Conservation (phyloP, 164 flowering plant genomes). For the Vitis riparia region DNA sequence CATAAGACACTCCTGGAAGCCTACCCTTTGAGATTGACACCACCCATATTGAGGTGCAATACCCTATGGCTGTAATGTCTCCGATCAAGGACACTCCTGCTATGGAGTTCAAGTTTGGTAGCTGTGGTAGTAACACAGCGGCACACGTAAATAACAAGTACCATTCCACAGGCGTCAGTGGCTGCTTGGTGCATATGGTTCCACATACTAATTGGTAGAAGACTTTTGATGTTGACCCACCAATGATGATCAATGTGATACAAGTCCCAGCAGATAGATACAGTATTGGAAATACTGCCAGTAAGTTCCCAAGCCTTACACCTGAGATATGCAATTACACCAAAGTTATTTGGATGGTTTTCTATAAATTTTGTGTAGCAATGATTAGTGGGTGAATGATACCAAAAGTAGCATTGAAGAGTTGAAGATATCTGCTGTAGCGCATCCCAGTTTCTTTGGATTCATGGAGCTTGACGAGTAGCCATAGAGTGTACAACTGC, state of each 20-base stretch:
- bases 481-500: conserved; percentile 19
- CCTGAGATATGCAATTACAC: conserved; percentile 30
- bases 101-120: conserved; percentile 12
- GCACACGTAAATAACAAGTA: conserved; percentile 10
- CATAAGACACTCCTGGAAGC: conserved; percentile 29
- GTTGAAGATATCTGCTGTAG: conserved; percentile 19
- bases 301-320: conserved; percentile 39
- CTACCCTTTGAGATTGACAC: conserved; percentile 3
- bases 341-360: no score
- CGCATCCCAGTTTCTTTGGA: conserved; percentile 15
- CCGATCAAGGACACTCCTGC: conserved; percentile 11
- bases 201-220: conserved; percentile 55
- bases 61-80: conserved; percentile 5
- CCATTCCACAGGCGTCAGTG: conserved; percentile 6
- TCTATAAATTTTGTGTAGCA: no score
- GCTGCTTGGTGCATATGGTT: conserved; percentile 25
- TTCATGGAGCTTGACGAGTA: conserved; percentile 16
- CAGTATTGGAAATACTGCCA: conserved; percentile 53
- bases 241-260: conserved; percentile 50
- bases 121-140: neutral
- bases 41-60: conserved; percentile 14
- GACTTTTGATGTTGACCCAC: conserved; percentile 49
- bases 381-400: neutral
- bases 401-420: conserved; percentile 14
- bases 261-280: conserved; percentile 80